Evolutionary conservation across 495 filamentous ascomycete genomes (phyloP), one percentile per base, ranked within the genome.

Genomic region (Penicillium herquei): DNA sequence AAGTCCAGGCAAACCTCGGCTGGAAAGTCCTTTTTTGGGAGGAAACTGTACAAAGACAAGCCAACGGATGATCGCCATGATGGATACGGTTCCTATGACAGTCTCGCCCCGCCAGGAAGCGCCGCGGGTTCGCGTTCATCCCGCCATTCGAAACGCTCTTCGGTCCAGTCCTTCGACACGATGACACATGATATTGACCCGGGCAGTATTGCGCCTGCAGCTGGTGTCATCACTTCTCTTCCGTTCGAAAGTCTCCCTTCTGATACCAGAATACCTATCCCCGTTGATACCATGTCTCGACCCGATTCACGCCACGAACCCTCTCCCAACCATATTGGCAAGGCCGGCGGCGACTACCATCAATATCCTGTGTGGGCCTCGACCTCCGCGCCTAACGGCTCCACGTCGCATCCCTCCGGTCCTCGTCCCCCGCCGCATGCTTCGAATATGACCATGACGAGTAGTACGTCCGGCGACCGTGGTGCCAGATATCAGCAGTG

Each of bases 161-260:
- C 89, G n/a, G 75, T 89, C 56, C 78, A 85, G 52, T 92, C 90
- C 2, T 64, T 89, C 60, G 90, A 93, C 49, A 56, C n/a, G n/a
- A n/a, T 73, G 57, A 55, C 68, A 64, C 57, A 75, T 59, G 70
- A 77, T 55, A 51, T 70, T 21, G 79, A 87, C 57, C 56, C 78
- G 56, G 46, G 60, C 17, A 84, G 81, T 39, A 64, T 95, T 18
- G 86, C 88, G 54, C 85, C 85, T 71, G 89, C 82, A 33, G 84
- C 93, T n/a, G 94, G 91, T 45, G 82, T 92, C 12, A 90, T 96
- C 55, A 91, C 92, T 7, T 87, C 88, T 1, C 93, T 98, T 54
- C 91, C 94, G 11, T 97, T 93, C 72, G 90, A 97, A 50, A 85
- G 76, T 54, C 75, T 87, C n/a, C 70, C 80, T 31, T 67, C 83